These are phyloP conservation scores for Aspergillus brunneoviolaceus DNA, from an alignment of 2,329 filamentous ascomycete species.

Conservation along the genomic window DNA sequence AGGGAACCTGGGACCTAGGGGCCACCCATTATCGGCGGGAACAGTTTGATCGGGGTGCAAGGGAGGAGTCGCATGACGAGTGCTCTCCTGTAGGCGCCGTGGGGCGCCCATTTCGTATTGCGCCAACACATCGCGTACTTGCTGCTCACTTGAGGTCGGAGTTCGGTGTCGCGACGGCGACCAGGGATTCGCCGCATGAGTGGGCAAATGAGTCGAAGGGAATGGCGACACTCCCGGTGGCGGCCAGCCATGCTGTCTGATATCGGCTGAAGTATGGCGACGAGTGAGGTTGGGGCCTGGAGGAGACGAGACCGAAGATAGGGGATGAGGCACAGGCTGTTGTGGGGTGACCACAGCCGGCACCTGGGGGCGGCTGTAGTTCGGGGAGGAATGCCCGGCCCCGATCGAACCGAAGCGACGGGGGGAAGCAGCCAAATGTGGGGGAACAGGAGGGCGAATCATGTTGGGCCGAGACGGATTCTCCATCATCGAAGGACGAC, in stretches of 20 bases:
- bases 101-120: constrained; percentile 64
- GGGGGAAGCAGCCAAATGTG: constrained; percentile 76
- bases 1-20: constrained; percentile 46
- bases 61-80: constrained; percentile 57
- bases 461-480: constrained; percentile 61
- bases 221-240: constrained; percentile 61
- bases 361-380: constrained; percentile 68
- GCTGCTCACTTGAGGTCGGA: constrained; percentile 57
- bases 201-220: constrained; percentile 63
- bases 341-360: constrained; percentile 66
- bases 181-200: constrained; percentile 63
- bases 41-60: constrained; percentile 50
- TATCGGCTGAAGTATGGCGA: constrained; percentile 93
- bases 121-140: constrained; percentile 61
- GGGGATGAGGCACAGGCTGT: constrained; percentile 65
- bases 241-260: constrained; percentile 82
- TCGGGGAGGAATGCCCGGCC: constrained; percentile 65
- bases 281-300: constrained; percentile 69
- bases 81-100: constrained; percentile 47
- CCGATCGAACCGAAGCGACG: constrained; percentile 87
- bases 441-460: constrained; percentile 75
- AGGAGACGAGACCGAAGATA: constrained; percentile 57
- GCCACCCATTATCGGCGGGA: constrained; percentile 57
- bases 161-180: constrained; percentile 63
- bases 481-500: constrained; percentile 65